These are phyloP conservation scores for Neocallimastix lanati DNA, from an alignment of 192 early-diverging fungal species.

Conservation along the genomic window DNA sequence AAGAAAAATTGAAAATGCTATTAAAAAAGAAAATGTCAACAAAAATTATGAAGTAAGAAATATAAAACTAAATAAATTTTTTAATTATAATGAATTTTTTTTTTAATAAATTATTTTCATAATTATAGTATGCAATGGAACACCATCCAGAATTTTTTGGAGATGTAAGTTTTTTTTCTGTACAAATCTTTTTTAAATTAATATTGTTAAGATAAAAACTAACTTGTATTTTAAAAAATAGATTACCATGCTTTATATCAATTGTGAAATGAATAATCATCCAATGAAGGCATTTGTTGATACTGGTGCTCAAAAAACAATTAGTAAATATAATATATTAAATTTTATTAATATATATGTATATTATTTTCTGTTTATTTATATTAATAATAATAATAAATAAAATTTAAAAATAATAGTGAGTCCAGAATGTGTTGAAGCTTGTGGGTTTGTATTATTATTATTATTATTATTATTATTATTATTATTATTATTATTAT, in stretches of 20 bases:
- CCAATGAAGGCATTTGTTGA: constrained; percentile 87
- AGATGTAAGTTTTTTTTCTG: constrained; percentile 12
- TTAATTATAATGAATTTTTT: too few relatives aligned
- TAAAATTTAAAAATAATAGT: background rate
- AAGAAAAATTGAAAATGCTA: constrained; percentile 74
- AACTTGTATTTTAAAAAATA: too few relatives aligned
- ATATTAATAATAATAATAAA: too few relatives aligned
- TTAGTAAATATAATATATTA: constrained; percentile 21
- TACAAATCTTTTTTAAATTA: too few relatives aligned
- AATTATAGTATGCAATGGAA: constrained; percentile 38
- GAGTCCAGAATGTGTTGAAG: background rate
- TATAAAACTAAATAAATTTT: too few relatives aligned
- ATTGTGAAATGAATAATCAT: constrained; percentile 72
- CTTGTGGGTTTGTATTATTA: background rate
- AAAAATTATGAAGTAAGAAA: constrained; percentile 48
- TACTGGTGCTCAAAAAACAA: constrained; percentile 88
- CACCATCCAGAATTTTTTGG: constrained; percentile 89
- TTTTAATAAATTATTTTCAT: too few relatives aligned
- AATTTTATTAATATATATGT: too few relatives aligned
- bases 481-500: too few relatives aligned
- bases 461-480: too few relatives aligned
- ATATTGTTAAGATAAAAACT: too few relatives aligned
- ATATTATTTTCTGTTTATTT: too few relatives aligned
- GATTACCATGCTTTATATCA: constrained; percentile 71
- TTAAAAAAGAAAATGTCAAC: constrained; percentile 63